Evolutionary conservation across 2,329 filamentous ascomycete genomes (phyloP).

Genomic region (Xylaria sp.): DNA sequence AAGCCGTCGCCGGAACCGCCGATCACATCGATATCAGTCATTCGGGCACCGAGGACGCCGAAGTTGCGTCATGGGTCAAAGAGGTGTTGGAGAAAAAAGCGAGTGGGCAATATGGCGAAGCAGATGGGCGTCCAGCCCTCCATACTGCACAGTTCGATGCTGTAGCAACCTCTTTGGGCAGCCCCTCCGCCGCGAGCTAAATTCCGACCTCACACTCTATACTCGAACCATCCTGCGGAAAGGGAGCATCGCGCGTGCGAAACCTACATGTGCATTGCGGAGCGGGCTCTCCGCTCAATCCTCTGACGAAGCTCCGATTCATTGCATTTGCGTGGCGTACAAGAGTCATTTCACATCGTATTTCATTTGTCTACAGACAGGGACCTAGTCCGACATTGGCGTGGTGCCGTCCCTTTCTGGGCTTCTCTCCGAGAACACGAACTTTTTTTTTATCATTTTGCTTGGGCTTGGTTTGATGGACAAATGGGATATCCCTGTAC

Average conservation of each 20-base stretch:
- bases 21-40: slow-evolving; percentile 50
- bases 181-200: slow-evolving; percentile 40
- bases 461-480: neutral
- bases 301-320: slow-evolving; percentile 31
- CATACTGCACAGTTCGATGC: slow-evolving; percentile 86
- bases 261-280: slow-evolving; percentile 18
- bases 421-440: slow-evolving; percentile 3
- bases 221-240: slow-evolving; percentile 9
- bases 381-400: neutral
- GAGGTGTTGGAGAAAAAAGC: slow-evolving; percentile 70
- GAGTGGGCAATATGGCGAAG: slow-evolving; percentile 56
- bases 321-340: slow-evolving; percentile 40
- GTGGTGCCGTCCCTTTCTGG: neutral
- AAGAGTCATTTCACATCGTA: slow-evolving; percentile 24
- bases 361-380: slow-evolving; percentile 17
- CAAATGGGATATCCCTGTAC: slow-evolving; percentile 23
- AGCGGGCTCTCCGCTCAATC: slow-evolving; percentile 31
- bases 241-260: slow-evolving; percentile 8
- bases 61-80: slow-evolving; percentile 87
- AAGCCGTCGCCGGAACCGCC: slow-evolving; percentile 50
- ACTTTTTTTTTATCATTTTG: neutral
- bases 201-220: slow-evolving; percentile 11
- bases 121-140: slow-evolving; percentile 74
- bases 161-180: slow-evolving; percentile 59
- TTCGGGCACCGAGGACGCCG: slow-evolving; percentile 68